Percentiles rank a stretch among this genome's conserved stretches.
Conservation (phyloP, 2,329 filamentous ascomycete species). For the Fusarium stilboides region DNA sequence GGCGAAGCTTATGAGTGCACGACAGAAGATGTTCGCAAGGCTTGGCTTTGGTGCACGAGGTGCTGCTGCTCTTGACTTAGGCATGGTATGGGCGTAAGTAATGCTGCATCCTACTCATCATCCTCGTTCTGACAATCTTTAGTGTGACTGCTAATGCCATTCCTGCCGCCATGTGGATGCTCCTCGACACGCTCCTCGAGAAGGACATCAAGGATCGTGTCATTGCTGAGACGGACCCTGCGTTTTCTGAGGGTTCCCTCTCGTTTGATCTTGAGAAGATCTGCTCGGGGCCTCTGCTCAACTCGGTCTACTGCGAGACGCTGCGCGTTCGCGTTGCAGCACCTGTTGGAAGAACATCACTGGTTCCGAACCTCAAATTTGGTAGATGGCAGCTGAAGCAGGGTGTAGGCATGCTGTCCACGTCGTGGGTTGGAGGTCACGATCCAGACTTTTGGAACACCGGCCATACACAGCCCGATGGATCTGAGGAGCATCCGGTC, state of each 20-base stretch:
- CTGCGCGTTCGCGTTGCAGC: conserved; percentile 50
- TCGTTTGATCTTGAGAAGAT: conserved; percentile 43
- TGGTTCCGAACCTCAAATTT: conserved; percentile 42
- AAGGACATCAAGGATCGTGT: conserved; percentile 20
- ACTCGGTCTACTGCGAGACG: conserved; percentile 56
- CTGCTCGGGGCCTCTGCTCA: conserved; percentile 48
- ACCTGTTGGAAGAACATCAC: conserved; percentile 41
- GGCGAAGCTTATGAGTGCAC: conserved; percentile 46
- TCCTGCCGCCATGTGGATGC: conserved; percentile 45
- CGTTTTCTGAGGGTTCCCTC: conserved; percentile 10
- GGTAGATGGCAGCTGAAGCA: conserved; percentile 38
- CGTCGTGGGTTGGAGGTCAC: conserved; percentile 29
- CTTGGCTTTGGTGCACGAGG: conserved; percentile 30
- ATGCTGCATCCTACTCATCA: accelerated
- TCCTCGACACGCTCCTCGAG: conserved; percentile 32
- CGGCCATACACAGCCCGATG: conserved; percentile 10
- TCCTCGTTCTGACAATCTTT: accelerated
- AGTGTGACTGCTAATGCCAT: conserved; percentile 44
- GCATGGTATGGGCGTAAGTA: conserved; percentile 46
- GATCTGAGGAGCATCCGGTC: conserved; percentile 28
- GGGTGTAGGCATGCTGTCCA: conserved; percentile 32
- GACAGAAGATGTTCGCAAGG: conserved; percentile 39
- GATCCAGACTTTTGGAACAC: conserved; percentile 42
- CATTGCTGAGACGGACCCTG: conserved; percentile 35
- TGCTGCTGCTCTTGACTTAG: conserved; percentile 41